These are phyloP conservation scores for Solanum sejunctum DNA, from an alignment of 257 asterid species.

Conservation along the genomic window DNA sequence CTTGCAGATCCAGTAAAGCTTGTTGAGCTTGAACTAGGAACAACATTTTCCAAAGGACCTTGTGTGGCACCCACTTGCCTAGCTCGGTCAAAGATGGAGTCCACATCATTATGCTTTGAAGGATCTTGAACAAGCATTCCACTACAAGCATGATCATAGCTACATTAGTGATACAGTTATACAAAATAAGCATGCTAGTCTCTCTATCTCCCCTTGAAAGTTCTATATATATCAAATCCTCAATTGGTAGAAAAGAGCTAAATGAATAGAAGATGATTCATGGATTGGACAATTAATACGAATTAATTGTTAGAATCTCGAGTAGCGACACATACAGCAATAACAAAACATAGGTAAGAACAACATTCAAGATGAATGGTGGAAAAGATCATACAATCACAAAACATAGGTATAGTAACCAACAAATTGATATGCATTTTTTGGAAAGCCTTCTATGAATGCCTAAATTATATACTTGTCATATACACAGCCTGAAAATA, in stretches of 20 bases:
- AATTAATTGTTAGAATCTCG: neutral
- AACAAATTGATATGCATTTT: neutral
- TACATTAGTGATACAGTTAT: neutral
- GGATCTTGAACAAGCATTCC: constrained; percentile 75
- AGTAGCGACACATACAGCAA: neutral
- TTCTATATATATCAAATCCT: neutral
- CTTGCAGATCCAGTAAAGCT: constrained; percentile 83
- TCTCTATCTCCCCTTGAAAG: neutral
- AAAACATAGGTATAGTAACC: neutral
- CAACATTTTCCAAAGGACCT: constrained; percentile 46
- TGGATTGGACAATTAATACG: neutral
- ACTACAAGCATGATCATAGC: constrained; percentile 25
- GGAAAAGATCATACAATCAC: neutral
- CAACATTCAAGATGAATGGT: neutral
- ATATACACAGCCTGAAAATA: neutral
- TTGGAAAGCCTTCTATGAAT: neutral
- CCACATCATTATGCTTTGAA: constrained; percentile 33
- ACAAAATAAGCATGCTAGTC: neutral
- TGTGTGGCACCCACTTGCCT: constrained; percentile 63
- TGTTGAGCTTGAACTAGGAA: constrained; percentile 68
- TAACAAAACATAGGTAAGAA: neutral
- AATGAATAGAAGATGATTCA: neutral
- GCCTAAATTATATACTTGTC: neutral
- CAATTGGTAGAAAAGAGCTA: neutral
- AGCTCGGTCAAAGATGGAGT: constrained; percentile 36